Evolutionary conservation across 306 rosid genomes (phyloP).

Genomic region (Fragaria iinumae): DNA sequence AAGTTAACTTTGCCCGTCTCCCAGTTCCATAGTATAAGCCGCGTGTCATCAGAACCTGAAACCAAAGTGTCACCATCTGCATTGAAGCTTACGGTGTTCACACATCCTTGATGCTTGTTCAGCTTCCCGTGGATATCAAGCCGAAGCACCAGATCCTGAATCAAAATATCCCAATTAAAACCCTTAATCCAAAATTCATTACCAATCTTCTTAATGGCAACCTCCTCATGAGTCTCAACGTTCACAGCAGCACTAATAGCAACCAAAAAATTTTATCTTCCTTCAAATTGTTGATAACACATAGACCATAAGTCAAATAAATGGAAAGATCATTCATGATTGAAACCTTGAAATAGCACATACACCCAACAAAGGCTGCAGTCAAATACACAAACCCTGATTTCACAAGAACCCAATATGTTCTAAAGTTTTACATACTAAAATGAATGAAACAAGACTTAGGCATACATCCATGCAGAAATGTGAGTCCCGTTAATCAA

Average conservation of each 20-base stretch:
- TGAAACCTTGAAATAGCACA: constrained; percentile 8
- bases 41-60: constrained; percentile 81
- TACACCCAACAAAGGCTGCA: constrained; percentile 3
- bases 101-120: constrained; percentile 77
- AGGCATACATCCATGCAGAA: neutral
- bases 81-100: constrained; percentile 78
- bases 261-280: constrained; percentile 33
- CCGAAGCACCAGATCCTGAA: constrained; percentile 78
- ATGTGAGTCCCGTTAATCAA: neutral
- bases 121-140: constrained; percentile 61
- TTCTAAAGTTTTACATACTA: neutral
- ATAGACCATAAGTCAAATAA: constrained; percentile 19
- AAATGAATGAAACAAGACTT: neutral
- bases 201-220: constrained; percentile 98
- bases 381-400: neutral
- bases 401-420: constrained; percentile 1
- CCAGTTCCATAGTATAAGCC: constrained; percentile 87
- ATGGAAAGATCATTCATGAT: constrained; percentile 7
- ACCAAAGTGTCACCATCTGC: constrained; percentile 68
- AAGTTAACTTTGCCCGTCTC: constrained; percentile 49
- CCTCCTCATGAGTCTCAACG: constrained; percentile 78
- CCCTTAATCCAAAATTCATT: constrained; percentile 11
- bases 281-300: constrained; percentile 32
- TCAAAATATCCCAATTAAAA: neutral
- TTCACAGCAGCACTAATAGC: constrained; percentile 81